These are phyloP conservation scores for Barnettozyma vustinii DNA, from an alignment of 805 yeast species.

Conservation along the genomic window DNA sequence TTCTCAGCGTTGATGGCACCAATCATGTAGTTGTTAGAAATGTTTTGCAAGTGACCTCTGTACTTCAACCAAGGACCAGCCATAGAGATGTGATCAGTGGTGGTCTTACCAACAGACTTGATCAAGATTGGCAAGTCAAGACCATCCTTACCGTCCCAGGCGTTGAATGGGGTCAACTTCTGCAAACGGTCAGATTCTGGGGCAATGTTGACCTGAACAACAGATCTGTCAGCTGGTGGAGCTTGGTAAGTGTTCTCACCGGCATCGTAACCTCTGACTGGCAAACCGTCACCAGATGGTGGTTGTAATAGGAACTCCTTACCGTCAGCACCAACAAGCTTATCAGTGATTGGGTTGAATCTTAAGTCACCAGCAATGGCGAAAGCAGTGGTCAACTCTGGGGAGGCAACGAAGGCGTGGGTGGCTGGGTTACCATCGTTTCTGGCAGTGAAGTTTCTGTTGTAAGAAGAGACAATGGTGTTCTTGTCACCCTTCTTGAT, in stretches of 20 bases:
- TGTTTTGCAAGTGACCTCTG: constrained; percentile 99
- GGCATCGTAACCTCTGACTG: constrained; percentile 81
- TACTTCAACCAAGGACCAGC: constrained; percentile 99
- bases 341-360: constrained; percentile 92
- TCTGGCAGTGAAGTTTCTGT: constrained; percentile 97
- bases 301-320: constrained; percentile 83
- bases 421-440: constrained; percentile 98
- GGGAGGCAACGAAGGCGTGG: constrained; percentile 95
- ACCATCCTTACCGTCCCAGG: constrained; percentile 97
- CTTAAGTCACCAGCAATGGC: constrained; percentile 95
- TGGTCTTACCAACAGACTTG: constrained; percentile 95
- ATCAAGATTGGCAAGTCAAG: constrained; percentile 84
- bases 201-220: constrained; percentile 68
- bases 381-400: constrained; percentile 92
- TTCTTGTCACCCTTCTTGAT: constrained; percentile 91
- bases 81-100: constrained; percentile 99
- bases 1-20: constrained; percentile 98
- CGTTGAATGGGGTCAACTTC: constrained; percentile 84
- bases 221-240: constrained; percentile 82
- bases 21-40: constrained; percentile 98
- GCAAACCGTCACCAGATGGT: constrained; percentile 89
- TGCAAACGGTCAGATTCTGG: constrained; percentile 97
- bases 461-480: constrained; percentile 95
- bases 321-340: constrained; percentile 83
- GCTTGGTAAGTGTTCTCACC: constrained; percentile 97